Evolutionary conservation across 371 early-diverging fungal species (phyloP).

Genomic region (Apophysomyces variabilis): DNA sequence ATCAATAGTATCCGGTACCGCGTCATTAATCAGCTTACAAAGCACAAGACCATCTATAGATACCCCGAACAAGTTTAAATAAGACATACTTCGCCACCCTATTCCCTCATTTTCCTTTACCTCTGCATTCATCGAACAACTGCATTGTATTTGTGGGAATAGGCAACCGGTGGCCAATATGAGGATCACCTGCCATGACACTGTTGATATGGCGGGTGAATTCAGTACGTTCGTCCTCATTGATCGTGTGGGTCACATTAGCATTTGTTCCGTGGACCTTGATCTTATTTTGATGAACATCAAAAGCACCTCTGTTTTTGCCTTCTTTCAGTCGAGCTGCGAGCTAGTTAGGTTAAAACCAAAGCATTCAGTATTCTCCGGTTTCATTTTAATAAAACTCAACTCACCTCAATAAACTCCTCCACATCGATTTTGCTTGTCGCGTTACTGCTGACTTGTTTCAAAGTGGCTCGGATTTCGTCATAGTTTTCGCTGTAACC

Average conservation of each 20-base stretch:
- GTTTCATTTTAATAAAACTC: not conserved
- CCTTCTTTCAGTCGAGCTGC: slow-evolving; percentile 70
- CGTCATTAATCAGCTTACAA: slow-evolving; percentile 95
- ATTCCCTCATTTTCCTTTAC: slow-evolving; percentile 26
- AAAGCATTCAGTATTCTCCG: not conserved
- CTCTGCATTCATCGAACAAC: slow-evolving; percentile 90
- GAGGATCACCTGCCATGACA: slow-evolving; percentile 78
- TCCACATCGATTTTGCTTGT: slow-evolving; percentile 81
- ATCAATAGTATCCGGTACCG: slow-evolving; percentile 96
- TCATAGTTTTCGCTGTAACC: slow-evolving; percentile 78
- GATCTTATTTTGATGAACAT: slow-evolving; percentile 79
- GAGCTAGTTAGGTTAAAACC: slow-evolving; percentile 39
- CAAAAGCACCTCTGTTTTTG: slow-evolving; percentile 60
- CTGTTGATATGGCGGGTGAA: slow-evolving; percentile 94
- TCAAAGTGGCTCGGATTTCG: slow-evolving; percentile 75
- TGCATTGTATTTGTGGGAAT: slow-evolving; percentile 94
- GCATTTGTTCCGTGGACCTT: slow-evolving; percentile 84
- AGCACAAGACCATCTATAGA: slow-evolving; percentile 88
- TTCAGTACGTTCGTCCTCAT: slow-evolving; percentile 95
- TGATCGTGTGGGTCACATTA: slow-evolving; percentile 93
- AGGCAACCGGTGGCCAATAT: slow-evolving; percentile 85
- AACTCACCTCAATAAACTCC: slow-evolving; percentile 80
- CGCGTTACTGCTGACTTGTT: slow-evolving; percentile 72
- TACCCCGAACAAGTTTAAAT: not conserved
- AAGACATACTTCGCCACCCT: not conserved